Evolutionary conservation across 2,329 filamentous ascomycete genomes (phyloP), one percentile per base, ranked within the genome.

Genomic region (Monosporascus sp.): DNA sequence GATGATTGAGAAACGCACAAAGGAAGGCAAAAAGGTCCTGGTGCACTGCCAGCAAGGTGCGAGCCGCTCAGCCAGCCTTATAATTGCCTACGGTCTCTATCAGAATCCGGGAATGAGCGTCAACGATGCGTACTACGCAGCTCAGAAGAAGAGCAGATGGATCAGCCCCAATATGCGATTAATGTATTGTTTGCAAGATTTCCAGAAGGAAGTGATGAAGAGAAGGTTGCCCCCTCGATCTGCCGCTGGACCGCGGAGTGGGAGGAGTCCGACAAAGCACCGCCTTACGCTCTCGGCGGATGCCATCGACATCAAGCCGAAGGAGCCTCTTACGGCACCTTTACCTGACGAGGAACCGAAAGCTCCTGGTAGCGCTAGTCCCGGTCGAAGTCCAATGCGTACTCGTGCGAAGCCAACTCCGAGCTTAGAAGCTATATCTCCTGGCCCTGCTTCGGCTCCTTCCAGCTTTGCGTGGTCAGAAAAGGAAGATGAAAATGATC

Each of bases 141-240:
- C 90, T 3, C 90, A 95, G 71, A 79, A 82, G 51, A 88, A 88
- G 72, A 94, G 89, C 69, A 84, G 80, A 65, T 95, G 90, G 89
- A 93, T 95, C 62, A 91, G 89, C 54, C 89, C 89, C 0, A 95
- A 95, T 69, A 95, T 95, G 90, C 89, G 89, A 60, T 77, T 95
- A 60, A 91, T 95, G 79, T 94, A 94, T 77, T 91, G 90, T 60
- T 74, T 95, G 48, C 89, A 92, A 67, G 89, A 93, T 64, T 93
- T 92, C 66, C 83, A 86, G 60, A 86, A 86, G 64, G 76, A 85
- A 48, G 68, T 86, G 3, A 71, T 77, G 1, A 79, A 76, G 64
- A 81, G 75, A 67, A 79, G 73, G 58, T 56, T 71, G 4, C 63
- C 72, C 1, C 69, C 73, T 17, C 72, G 69, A 27, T 74, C 79